phyloP scores from a whole-genome alignment of 2,329 filamentous ascomycete genomes.

The Fusarium keratoplasticum region DNA sequence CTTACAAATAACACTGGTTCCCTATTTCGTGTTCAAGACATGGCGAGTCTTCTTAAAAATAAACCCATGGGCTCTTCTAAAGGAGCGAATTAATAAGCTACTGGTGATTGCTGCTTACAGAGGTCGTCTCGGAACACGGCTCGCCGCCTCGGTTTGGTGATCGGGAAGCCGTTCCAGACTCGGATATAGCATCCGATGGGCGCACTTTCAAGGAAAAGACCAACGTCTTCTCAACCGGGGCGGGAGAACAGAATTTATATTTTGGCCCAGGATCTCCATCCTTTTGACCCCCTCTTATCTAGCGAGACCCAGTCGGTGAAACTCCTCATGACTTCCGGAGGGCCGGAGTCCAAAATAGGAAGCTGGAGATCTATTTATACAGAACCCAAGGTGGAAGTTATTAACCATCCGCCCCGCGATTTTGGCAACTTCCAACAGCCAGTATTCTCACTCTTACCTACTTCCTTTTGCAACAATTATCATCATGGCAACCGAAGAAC shows the following conservation, averaged over 20 bases:
- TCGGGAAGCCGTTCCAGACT: neutral
- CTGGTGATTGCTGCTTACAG: neutral
- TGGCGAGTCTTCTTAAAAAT: no score
- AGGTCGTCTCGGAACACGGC: neutral
- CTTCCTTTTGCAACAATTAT: neutral
- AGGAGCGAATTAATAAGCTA: neutral
- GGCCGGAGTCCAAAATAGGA: conserved; percentile 23
- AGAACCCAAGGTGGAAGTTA: neutral
- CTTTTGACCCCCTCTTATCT: neutral
- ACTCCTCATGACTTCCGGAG: conserved; percentile 3
- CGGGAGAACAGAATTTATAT: neutral
- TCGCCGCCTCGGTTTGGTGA: neutral
- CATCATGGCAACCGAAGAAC: conserved; percentile 27
- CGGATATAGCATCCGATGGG: neutral
- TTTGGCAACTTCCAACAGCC: neutral
- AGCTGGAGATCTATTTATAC: conserved; percentile 19
- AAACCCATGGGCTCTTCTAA: neutral
- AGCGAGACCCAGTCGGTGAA: neutral
- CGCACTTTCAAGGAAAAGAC: neutral
- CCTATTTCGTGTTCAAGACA: neutral
- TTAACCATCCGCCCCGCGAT: neutral
- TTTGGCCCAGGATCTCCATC: neutral
- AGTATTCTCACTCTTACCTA: neutral
- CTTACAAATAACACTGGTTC: neutral
- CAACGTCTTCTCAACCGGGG: neutral